These are phyloP conservation scores for Suhomyces chickasaworum DNA, from an alignment of 1,139 yeast species.

Conservation along the genomic window DNA sequence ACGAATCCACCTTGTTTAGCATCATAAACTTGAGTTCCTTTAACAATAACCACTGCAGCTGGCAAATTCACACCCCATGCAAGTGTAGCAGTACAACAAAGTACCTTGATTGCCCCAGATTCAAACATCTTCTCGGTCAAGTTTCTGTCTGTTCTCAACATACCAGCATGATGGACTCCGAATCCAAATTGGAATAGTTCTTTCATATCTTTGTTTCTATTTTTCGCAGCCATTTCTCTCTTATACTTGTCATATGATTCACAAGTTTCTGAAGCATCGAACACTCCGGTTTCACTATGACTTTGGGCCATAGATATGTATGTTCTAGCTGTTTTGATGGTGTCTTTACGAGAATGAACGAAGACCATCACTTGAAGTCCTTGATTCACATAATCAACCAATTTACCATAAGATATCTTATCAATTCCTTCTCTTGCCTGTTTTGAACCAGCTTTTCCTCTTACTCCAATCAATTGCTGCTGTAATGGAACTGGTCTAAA, in stretches of 20 bases:
- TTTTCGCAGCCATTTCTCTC: slow-evolving; percentile 67
- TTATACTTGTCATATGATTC: slow-evolving; percentile 49
- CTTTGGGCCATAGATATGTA: slow-evolving; percentile 71
- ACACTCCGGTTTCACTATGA: slow-evolving; percentile 55
- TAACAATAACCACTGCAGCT: slow-evolving; percentile 94
- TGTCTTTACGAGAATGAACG: slow-evolving; percentile 94
- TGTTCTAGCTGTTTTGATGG: slow-evolving; percentile 76
- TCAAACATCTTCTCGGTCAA: slow-evolving; percentile 85
- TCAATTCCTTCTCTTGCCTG: slow-evolving; percentile 80
- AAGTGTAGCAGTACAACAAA: slow-evolving; percentile 94
- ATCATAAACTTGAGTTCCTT: slow-evolving; percentile 95
- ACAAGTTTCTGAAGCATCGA: slow-evolving; percentile 59
- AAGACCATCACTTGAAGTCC: slow-evolving; percentile 96
- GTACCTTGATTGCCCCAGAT: slow-evolving; percentile 81
- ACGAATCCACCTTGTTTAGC: slow-evolving; percentile 92
- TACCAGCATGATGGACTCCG: slow-evolving; percentile 97
- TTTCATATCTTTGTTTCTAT: slow-evolving; percentile 74
- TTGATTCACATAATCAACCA: slow-evolving; percentile 61
- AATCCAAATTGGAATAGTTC: slow-evolving; percentile 83
- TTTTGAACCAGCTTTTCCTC: slow-evolving; percentile 72
- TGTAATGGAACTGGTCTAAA: slow-evolving; percentile 93
- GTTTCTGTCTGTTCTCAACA: slow-evolving; percentile 89
- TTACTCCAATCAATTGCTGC: slow-evolving; percentile 84
- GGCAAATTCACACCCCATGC: slow-evolving; percentile 99
- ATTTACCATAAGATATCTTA: slow-evolving; percentile 72